Conservation (phyloP, 2,329 filamentous ascomycete genomes). For the Colletotrichum higginsianum region DNA sequence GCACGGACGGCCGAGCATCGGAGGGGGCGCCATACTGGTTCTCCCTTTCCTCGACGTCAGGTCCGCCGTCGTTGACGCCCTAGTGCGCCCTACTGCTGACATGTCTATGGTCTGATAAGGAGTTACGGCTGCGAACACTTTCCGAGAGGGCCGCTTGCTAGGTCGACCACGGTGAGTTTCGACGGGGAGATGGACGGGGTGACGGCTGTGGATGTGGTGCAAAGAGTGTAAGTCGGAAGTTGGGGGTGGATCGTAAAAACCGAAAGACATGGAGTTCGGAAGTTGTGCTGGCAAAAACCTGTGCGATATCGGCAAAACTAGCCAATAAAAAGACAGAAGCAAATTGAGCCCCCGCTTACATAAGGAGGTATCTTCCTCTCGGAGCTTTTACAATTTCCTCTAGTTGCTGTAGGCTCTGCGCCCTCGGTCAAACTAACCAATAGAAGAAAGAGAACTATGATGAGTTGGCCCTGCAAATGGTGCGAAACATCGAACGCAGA, state of each 20-base stretch:
- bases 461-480: background rate
- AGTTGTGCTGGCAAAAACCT: background rate
- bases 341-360: background rate
- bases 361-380: rapidly evolving
- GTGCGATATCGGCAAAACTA: background rate
- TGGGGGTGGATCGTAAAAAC: background rate
- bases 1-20: background rate
- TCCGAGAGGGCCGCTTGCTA: background rate
- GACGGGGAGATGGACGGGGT: background rate
- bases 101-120: conserved; percentile 3
- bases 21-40: conserved; percentile 36
- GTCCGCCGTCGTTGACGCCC: background rate
- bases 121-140: background rate
- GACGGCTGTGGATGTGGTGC: background rate
- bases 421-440: background rate
- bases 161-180: background rate
- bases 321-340: background rate
- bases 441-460: background rate
- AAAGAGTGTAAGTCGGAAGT: conserved; percentile 26
- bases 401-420: background rate
- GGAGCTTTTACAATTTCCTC: background rate
- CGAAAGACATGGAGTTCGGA: background rate
- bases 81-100: conserved; percentile 18
- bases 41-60: conserved; percentile 19
- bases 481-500: background rate